Base-by-base conservation (phyloP, 345 rosid genomes). In the Brassica juncea region DNA sequence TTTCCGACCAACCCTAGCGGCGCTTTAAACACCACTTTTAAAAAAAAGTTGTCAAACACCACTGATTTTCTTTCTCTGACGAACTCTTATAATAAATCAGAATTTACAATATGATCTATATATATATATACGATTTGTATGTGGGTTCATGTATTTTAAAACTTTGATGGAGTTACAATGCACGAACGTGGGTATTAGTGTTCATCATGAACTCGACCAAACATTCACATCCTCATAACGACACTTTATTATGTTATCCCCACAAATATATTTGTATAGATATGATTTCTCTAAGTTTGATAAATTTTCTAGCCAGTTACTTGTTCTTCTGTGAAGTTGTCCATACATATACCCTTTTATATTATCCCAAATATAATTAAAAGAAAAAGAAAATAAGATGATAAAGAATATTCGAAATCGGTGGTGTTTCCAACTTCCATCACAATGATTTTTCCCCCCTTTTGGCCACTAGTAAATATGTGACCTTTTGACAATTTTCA, bases 181-280 rank as follows among this genome's bases (percentile, higher is more conserved):
- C 68, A 72, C 72, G 72, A 66, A 78, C 81, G 81, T 78, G 81
- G 72, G 72, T 28, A 8, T 39, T n/a, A 77, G 77, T 78, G 77
- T 72, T 72, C 72, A 57, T 28, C 81, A 72, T 72, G 77, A 72
- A 72, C 72, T 72, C 68, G 77, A 67, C 61, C 72, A 66, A 72
- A 78, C 67, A 66, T 72, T 66, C 81, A 72, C 77, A 65, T 42
- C 76, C 12, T 49, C 19, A 49, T 28, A 34, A 59, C 68, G 44
- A 30, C 60, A 57, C 30, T 65, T 63, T 70, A 16, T 34, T 62
- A 77, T 76, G 68, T 68, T 77, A 70, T 77, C 80, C 30, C 30
- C 35, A 47, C 4, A 30, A 0, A 77, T 42, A 76, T 70, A n/a
- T n/a, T 14, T 49, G 19, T n/a, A 49, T 7, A 52, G 57, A 44